Evolutionary conservation across 805 yeast species (phyloP).

Genomic region (Pichia deserticola): DNA sequence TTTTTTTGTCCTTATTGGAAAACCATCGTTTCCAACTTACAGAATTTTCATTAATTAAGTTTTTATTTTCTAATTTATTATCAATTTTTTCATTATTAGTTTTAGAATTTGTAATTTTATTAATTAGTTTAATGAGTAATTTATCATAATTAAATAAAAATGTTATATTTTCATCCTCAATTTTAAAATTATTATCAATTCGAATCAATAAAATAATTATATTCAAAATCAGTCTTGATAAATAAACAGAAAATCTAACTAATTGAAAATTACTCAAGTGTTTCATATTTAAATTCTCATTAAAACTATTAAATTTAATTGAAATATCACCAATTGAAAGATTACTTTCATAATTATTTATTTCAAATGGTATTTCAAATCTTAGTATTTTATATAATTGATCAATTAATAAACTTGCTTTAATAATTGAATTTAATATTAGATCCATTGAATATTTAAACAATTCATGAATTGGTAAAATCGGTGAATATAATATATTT

Average conservation of each 20-base stretch:
- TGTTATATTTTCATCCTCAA: constrained; percentile 8
- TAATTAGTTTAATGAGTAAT: constrained; percentile 4
- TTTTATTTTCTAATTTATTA: background rate
- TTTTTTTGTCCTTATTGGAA: too few species aligned
- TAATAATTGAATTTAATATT: constrained; percentile 19
- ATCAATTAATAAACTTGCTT: constrained; percentile 13
- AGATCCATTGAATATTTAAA: constrained; percentile 15
- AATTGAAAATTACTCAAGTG: constrained; percentile 1
- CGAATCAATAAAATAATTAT: background rate
- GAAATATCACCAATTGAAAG: background rate
- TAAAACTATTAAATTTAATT: background rate
- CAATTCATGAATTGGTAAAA: constrained; percentile 18
- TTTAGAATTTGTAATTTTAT: background rate
- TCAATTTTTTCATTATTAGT: background rate
- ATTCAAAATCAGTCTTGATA: constrained; percentile 5
- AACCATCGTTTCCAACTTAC: background rate
- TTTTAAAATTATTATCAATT: background rate
- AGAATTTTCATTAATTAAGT: background rate
- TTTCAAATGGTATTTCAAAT: constrained; percentile 18
- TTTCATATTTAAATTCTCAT: background rate
- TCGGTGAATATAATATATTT: constrained; percentile 21
- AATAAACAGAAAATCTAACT: constrained; percentile 2
- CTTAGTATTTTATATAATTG: constrained; percentile 14
- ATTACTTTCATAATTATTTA: constrained; percentile 2
- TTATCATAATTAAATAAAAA: background rate